Base-by-base conservation (phyloP, 768 basidiomycete genomes). In the Calvatia gigantea region DNA sequence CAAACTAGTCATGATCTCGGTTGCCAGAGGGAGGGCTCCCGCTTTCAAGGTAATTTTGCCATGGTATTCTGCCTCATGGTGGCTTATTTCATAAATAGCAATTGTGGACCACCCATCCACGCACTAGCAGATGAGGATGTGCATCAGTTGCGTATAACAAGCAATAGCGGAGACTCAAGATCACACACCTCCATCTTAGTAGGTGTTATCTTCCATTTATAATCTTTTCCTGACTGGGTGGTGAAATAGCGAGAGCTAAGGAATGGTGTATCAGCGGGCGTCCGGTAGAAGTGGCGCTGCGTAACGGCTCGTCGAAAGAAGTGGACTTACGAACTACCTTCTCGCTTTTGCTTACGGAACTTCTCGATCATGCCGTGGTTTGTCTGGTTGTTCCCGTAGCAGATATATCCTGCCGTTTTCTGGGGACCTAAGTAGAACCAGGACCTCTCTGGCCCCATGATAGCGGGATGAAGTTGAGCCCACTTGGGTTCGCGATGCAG, bases 361-460 rank as follows among this genome's bases (percentile, higher is more conserved):
- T 53, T 74, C 2, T 69, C 67, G 87, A 91, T 66, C 89, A 92
- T 91, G 5, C 77, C 69, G 46, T 78, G 63, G 37, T 77, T 65
- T 27, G 76, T 76, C 19, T 74, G 71, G 58, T 80, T 82, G 55
- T 85, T 87, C 3, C 89, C 89, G 54, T 89, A 90, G 39, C 81
- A 77, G 49, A 90, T 70, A 61, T 83, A 83, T 2, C 89, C 89
- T 3, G 81, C 78, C 2, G 75, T 61, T 51, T 74, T 78, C 38
- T 74, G 73, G 4, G 89, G 87, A 1, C 89, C 89, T 56, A 91
- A 83, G 64, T 89, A 91, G 58, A 90, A 80, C 65, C 78, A 89
- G 4, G 89, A 83, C 37, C 81, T 86, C 57, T 77, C 81, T n/a
- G 89, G 89, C n/a, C 89, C 89, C 83, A 89, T 85, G 59, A 90